A percentile compares a stretch with the other conserved stretches of the same genome.
These are phyloP conservation scores for Heliosperma pusillum DNA, from an alignment of 148 eudicot species.

Conservation along the genomic window DNA sequence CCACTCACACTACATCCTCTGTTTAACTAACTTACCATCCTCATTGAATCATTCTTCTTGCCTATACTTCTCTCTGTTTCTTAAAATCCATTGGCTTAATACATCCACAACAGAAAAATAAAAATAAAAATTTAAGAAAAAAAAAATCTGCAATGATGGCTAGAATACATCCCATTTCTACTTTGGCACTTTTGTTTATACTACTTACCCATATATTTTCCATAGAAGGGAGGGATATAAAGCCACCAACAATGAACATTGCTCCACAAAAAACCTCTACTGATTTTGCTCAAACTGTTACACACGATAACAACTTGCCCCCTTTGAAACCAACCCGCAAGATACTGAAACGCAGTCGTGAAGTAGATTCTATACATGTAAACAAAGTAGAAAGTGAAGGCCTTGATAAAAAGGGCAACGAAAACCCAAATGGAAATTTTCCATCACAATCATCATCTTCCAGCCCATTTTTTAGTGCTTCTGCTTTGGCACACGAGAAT, in stretches of 20 bases:
- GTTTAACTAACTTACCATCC: conserved; percentile 4
- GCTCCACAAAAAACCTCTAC: conserved; percentile 1
- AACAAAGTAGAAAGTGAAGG: conserved; percentile 3
- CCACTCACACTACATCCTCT: conserved; percentile 12
- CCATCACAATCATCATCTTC: conserved; percentile 10
- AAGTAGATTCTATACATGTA: background rate
- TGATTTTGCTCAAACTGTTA: background rate
- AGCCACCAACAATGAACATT: conserved; percentile 17
- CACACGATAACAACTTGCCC: conserved; percentile 10
- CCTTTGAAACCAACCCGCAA: conserved; percentile 12
- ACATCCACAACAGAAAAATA: background rate
- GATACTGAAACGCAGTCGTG: conserved; percentile 5
- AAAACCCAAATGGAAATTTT: conserved; percentile 7
- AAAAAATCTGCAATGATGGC: conserved; percentile 14
- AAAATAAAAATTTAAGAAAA: background rate
- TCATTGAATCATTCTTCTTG: background rate
- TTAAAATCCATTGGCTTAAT: background rate
- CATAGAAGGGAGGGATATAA: conserved; percentile 29
- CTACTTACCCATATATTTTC: conserved; percentile 22
- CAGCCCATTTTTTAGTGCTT: conserved; percentile 15
- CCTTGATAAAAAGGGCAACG: conserved; percentile 4
- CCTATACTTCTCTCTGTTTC: background rate
- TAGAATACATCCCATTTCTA: conserved; percentile 13
- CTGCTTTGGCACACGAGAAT: conserved; percentile 8
- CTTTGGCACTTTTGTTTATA: conserved; percentile 8